A percentile compares a stretch with the other conserved stretches of the same genome.
Evolutionary conservation across 2,329 filamentous ascomycete genomes (phyloP).

Genomic region (Beauveria asiatica): DNA sequence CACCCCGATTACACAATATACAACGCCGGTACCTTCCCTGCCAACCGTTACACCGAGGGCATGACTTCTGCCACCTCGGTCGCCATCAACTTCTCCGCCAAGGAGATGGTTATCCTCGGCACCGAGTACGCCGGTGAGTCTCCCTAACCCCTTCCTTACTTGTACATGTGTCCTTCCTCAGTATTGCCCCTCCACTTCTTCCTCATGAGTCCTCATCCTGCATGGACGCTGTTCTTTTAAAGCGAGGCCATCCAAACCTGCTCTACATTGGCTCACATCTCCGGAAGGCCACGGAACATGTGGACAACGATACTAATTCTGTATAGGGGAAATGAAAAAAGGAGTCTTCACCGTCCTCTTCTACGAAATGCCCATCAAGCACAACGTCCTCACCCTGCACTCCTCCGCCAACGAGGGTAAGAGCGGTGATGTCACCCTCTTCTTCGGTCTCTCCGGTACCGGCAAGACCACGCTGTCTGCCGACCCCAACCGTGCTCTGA

Average conservation of each 20-base stretch:
- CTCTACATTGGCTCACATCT: not conserved
- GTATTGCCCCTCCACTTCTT: no score
- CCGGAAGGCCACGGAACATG: not conserved
- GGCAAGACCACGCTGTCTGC: constrained; percentile 98
- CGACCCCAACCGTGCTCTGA: constrained; percentile 90
- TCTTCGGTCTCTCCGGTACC: constrained; percentile 97
- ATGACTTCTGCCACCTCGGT: constrained; percentile 99
- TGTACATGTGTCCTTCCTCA: not conserved
- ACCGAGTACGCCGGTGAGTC: constrained; percentile 76
- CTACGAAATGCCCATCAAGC: constrained; percentile 99
- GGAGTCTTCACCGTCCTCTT: constrained; percentile 98
- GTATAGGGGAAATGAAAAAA: constrained; percentile 64
- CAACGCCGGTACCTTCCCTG: constrained; percentile 97
- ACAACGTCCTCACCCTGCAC: constrained; percentile 96
- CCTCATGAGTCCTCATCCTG: no score
- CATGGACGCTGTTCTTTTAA: no score
- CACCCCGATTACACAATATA: constrained; percentile 99
- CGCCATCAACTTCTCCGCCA: constrained; percentile 97
- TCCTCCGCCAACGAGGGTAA: constrained; percentile 97
- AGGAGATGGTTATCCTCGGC: constrained; percentile 99
- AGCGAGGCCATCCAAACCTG: no score
- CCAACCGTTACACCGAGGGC: constrained; percentile 93
- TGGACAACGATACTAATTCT: constrained; percentile 3
- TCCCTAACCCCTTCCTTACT: not conserved
- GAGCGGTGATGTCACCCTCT: constrained; percentile 92